Evolutionary conservation across 2,329 filamentous ascomycete genomes (phyloP).

Genomic region (Aspergillus candidus): DNA sequence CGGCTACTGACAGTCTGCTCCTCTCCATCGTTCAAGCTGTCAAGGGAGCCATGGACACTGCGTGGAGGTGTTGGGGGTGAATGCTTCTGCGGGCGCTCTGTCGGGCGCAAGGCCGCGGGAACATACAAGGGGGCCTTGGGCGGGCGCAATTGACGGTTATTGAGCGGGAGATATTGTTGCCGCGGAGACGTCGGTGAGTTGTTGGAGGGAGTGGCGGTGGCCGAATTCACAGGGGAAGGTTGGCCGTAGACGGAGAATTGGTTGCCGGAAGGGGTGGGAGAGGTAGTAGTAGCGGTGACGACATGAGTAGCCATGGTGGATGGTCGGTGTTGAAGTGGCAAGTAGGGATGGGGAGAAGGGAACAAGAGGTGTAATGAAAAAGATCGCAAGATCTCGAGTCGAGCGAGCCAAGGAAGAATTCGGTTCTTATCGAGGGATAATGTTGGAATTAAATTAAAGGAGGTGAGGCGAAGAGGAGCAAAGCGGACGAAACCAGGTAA

Average conservation of each 20-base stretch:
- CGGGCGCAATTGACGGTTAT: conserved; percentile 53
- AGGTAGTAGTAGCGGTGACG: conserved; percentile 24
- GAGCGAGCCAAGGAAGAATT: conserved; percentile 2
- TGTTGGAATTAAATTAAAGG: background rate
- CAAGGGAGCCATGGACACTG: conserved; percentile 52
- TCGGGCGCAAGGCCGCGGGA: conserved; percentile 57
- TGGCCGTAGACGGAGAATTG: conserved; percentile 37
- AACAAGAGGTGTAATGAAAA: background rate
- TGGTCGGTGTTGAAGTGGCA: background rate
- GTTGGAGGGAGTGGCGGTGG: conserved; percentile 47
- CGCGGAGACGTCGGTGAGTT: conserved; percentile 50
- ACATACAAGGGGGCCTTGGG: conserved; percentile 58
- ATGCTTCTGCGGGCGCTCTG: conserved; percentile 46
- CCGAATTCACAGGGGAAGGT: conserved; percentile 41
- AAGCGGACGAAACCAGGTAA: too few species aligned
- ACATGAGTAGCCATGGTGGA: conserved; percentile 28
- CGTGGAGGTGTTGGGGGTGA: conserved; percentile 45
- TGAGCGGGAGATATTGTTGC: conserved; percentile 34
- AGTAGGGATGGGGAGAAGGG: background rate
- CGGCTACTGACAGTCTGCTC: conserved; percentile 30
- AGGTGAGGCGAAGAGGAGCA: too few species aligned
- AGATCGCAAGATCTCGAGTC: background rate
- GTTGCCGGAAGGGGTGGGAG: conserved; percentile 16
- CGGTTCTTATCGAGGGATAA: background rate
- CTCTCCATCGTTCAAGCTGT: conserved; percentile 38